Conservation (phyloP, 192 early-diverging fungal genomes). For the Jimgerdemannia lactiflua region DNA sequence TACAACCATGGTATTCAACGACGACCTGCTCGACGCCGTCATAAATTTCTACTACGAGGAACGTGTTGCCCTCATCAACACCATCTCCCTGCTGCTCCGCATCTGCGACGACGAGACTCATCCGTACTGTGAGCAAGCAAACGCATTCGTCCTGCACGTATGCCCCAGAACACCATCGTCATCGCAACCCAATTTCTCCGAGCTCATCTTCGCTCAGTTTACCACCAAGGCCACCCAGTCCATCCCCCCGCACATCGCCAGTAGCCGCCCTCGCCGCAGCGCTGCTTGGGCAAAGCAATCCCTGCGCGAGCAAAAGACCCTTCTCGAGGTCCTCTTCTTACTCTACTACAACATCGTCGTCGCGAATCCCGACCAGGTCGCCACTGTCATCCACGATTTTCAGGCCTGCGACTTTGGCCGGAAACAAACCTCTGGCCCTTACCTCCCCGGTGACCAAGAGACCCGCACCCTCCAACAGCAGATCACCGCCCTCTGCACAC, state of each 20-base stretch:
- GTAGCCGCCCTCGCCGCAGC: slow-evolving; percentile 12
- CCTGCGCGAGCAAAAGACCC: slow-evolving; percentile 36
- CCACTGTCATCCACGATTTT: slow-evolving; percentile 30
- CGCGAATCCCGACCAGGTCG: slow-evolving; percentile 3
- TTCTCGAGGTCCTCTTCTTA: slow-evolving; percentile 39
- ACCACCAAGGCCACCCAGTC: slow-evolving; percentile 7
- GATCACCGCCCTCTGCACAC: slow-evolving; percentile 25
- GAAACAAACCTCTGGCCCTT: slow-evolving; percentile 24
- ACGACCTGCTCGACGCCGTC: slow-evolving; percentile 8
- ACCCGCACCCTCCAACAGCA: slow-evolving; percentile 22
- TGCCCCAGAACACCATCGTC: neutral
- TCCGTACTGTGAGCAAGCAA: slow-evolving; percentile 7
- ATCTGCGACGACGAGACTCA: slow-evolving; percentile 11
- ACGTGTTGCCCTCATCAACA: slow-evolving; percentile 17
- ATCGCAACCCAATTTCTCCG: neutral
- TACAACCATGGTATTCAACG: neutral
- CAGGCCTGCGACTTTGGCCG: slow-evolving; percentile 34
- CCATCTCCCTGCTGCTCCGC: slow-evolving; percentile 14
- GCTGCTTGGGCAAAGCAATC: slow-evolving; percentile 35
- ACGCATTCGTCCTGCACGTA: neutral
- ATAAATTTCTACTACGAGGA: slow-evolving; percentile 19
- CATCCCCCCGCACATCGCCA: slow-evolving; percentile 22
- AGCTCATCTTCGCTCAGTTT: slow-evolving; percentile 17
- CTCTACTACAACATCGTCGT: slow-evolving; percentile 4
- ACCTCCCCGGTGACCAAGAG: slow-evolving; percentile 23